Evolutionary conservation across 2,329 filamentous ascomycete species (phyloP).

Genomic region (Fusarium kyushuense): DNA sequence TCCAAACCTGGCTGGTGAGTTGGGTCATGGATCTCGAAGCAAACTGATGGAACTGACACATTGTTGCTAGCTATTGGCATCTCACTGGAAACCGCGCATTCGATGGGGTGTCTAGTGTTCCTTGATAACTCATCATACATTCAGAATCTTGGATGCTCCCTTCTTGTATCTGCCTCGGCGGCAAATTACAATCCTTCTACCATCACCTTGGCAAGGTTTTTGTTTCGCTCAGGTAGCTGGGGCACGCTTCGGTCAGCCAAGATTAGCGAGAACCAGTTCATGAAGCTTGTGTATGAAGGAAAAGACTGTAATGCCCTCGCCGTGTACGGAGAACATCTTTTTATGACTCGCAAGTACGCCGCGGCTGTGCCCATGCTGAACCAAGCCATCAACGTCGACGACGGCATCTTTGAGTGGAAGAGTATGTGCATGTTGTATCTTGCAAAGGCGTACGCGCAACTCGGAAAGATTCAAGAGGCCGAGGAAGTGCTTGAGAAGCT

Average conservation of each 20-base stretch:
- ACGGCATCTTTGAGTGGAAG: constrained; percentile 47
- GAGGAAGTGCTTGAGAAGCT: constrained; percentile 41
- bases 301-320: constrained; percentile 54
- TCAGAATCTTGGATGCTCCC: not conserved
- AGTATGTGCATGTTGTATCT: constrained; percentile 45
- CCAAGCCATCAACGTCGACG: constrained; percentile 42
- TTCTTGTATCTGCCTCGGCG: constrained; percentile 52
- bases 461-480: constrained; percentile 44
- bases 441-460: constrained; percentile 42
- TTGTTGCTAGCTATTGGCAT: constrained; percentile 35
- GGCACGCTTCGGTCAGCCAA: constrained; percentile 28
- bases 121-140: constrained; percentile 11
- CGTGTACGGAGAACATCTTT: constrained; percentile 50
- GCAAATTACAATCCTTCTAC: constrained; percentile 50
- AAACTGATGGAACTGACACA: constrained; percentile 15
- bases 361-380: constrained; percentile 41
- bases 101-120: constrained; percentile 49
- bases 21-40: not conserved
- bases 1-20: constrained; percentile 45
- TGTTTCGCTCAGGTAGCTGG: constrained; percentile 42
- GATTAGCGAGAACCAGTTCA: constrained; percentile 48
- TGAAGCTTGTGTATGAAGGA: constrained; percentile 47
- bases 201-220: constrained; percentile 45
- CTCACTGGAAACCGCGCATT: constrained; percentile 42
- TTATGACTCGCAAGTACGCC: constrained; percentile 40